These are phyloP conservation scores for Hygrophorus pudorinus DNA, from an alignment of 768 basidiomycete genomes.

Conservation along the genomic window DNA sequence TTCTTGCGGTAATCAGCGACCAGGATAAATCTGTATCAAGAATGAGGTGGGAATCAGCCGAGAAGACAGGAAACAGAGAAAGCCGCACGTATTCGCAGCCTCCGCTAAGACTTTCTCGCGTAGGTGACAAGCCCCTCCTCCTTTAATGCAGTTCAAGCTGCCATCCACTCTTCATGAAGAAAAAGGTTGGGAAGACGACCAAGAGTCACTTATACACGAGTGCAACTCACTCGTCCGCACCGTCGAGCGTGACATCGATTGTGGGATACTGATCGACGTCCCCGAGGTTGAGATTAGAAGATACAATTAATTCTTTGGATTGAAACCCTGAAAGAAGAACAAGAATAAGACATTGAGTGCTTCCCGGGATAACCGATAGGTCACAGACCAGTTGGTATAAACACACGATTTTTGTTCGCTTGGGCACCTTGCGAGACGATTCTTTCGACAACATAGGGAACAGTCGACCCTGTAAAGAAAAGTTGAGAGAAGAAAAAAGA, in stretches of 20 bases:
- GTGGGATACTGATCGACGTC: conserved; percentile 83
- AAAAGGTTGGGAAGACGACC: background rate
- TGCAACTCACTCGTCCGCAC: conserved; percentile 81
- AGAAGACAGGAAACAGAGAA: conserved; percentile 2
- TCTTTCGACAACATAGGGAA: conserved; percentile 93
- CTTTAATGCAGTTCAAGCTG: conserved; percentile 89
- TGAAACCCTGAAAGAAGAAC: conserved; percentile 92
- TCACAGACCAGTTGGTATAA: conserved; percentile 80
- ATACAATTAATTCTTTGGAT: conserved; percentile 89
- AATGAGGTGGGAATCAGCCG: too few species aligned
- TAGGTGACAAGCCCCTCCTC: conserved; percentile 92
- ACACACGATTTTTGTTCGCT: conserved; percentile 72
- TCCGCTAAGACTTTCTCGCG: conserved; percentile 98
- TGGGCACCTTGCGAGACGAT: conserved; percentile 76
- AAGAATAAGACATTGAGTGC: too few species aligned
- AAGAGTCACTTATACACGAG: background rate
- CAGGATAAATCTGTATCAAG: conserved; percentile 56
- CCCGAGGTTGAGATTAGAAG: conserved; percentile 64
- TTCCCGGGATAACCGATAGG: too few species aligned
- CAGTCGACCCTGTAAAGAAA: conserved; percentile 61
- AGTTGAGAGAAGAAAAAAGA: background rate
- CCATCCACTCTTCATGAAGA: conserved; percentile 59
- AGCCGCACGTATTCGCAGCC: conserved; percentile 72
- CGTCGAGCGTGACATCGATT: conserved; percentile 96
- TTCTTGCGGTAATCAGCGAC: conserved; percentile 98